Percentiles rank a stretch among this genome's conserved stretches.
phyloP scores from a whole-genome alignment of 192 early-diverging fungal species.

The Funneliformis geosporum region DNA sequence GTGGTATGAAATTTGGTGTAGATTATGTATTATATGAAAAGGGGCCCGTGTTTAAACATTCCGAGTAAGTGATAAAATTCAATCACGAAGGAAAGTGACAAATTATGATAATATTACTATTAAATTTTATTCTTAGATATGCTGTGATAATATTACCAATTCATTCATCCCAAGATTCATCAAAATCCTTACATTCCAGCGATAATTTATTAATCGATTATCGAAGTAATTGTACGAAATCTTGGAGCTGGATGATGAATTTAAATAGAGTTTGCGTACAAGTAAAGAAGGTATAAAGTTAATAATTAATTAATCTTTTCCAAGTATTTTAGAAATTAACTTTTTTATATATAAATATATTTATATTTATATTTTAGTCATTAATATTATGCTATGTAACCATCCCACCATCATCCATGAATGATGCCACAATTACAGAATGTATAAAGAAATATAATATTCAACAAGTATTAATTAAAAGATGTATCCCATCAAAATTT shows the following conservation, averaged over 20 bases:
- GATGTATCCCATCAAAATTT: background rate
- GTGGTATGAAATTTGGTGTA: constrained; percentile 83
- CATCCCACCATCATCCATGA: background rate
- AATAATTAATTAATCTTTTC: background rate
- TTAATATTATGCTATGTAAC: constrained; percentile 7
- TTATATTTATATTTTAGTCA: background rate
- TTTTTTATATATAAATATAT: too few relatives aligned
- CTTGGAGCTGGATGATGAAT: background rate
- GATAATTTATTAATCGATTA: background rate
- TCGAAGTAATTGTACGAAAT: background rate
- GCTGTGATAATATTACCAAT: constrained; percentile 3
- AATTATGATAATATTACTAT: background rate
- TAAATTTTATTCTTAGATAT: background rate
- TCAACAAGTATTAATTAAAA: background rate
- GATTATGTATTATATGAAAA: constrained; percentile 69
- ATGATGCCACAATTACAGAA: background rate
- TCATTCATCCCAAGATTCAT: background rate
- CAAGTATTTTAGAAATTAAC: too few relatives aligned
- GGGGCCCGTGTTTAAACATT: constrained; percentile 60
- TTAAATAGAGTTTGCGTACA: constrained; percentile 19
- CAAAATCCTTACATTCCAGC: too few relatives aligned
- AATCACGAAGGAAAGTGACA: background rate
- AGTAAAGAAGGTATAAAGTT: constrained; percentile 9
- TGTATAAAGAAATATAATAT: constrained; percentile 4
- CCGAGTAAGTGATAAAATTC: constrained; percentile 45